Conservation (phyloP, 768 basidiomycete genomes). For the Leccinum barrowsii region DNA sequence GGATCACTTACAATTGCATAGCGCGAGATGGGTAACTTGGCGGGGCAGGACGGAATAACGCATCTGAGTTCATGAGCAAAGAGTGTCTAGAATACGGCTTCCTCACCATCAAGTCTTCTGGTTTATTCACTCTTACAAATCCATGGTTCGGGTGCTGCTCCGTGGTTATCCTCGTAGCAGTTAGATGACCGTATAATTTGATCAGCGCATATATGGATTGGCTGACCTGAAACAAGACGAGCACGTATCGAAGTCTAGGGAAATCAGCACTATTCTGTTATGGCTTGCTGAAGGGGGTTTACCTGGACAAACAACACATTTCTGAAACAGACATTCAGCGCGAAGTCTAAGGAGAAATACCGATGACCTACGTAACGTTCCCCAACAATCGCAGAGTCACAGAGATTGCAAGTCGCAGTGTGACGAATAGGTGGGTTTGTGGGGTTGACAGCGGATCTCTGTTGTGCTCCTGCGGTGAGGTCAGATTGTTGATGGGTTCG, state of each 20-base stretch:
- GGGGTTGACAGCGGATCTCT: background rate
- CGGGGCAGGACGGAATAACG: conserved; percentile 22
- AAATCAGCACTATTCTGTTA: conserved; percentile 6
- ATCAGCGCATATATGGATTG: background rate
- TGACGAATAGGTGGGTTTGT: conserved; percentile 42
- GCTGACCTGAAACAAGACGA: conserved; percentile 59
- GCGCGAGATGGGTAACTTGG: conserved; percentile 46
- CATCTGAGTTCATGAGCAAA: conserved; percentile 22
- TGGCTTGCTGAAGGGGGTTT: background rate
- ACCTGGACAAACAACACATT: conserved; percentile 71
- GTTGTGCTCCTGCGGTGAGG: background rate
- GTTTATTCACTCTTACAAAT: conserved; percentile 60
- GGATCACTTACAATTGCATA: conserved; percentile 48
- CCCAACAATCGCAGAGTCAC: conserved; percentile 67
- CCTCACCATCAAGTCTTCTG: conserved; percentile 57
- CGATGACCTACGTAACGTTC: conserved; percentile 60
- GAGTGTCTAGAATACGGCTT: background rate
- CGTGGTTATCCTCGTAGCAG: conserved; percentile 47
- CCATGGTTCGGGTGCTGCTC: conserved; percentile 77
- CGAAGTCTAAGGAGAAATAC: background rate
- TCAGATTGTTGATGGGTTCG: conserved; percentile 1
- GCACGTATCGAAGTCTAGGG: conserved; percentile 74
- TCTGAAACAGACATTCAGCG: conserved; percentile 40
- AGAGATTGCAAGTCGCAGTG: conserved; percentile 70
- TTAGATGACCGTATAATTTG: background rate